Conservation (phyloP, 2,329 filamentous ascomycete species). For the Cordyceps javanica region DNA sequence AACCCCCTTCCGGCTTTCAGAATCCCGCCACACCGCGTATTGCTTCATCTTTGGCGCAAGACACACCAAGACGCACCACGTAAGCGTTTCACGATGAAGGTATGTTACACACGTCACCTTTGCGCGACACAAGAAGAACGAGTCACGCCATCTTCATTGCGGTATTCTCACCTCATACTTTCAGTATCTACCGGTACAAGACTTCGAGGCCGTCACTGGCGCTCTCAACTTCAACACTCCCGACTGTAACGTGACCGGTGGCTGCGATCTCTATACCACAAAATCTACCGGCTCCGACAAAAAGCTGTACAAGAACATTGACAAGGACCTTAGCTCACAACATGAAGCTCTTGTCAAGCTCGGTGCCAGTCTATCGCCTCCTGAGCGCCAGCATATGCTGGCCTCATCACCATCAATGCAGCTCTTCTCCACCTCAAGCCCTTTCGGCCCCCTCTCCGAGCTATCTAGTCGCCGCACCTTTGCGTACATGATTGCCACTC, state of each 20-base stretch:
- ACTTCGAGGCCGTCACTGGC: conserved; percentile 86
- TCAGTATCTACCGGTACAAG: conserved; percentile 84
- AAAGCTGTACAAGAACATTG: conserved; percentile 94
- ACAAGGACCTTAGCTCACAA: conserved; percentile 82
- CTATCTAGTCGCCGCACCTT: conserved; percentile 86
- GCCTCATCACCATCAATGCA: conserved; percentile 54
- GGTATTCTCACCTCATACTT: conserved; percentile 6
- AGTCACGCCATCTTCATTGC: not conserved
- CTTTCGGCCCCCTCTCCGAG: conserved; percentile 86
- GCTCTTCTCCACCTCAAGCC: conserved; percentile 71
- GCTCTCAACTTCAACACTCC: conserved; percentile 93
- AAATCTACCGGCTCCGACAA: conserved; percentile 94
- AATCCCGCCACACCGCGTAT: conserved; percentile 7
- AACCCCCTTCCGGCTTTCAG: not conserved
- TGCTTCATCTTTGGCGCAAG: conserved; percentile 10
- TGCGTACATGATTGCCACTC: conserved; percentile 90
- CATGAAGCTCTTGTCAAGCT: conserved; percentile 83
- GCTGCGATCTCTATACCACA: conserved; percentile 94
- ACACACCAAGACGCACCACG: not conserved
- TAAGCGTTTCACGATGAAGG: conserved; percentile 31
- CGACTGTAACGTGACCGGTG: conserved; percentile 85
- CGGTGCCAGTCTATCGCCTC: conserved; percentile 80
- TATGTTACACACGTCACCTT: conserved; percentile 18
- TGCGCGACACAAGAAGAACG: not conserved
- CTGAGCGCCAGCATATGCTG: conserved; percentile 65